Evolutionary conservation across 1,284 basidiomycete genomes (phyloP), one percentile per base, ranked within the genome.

Genomic region (Porogramme epimiltina): DNA sequence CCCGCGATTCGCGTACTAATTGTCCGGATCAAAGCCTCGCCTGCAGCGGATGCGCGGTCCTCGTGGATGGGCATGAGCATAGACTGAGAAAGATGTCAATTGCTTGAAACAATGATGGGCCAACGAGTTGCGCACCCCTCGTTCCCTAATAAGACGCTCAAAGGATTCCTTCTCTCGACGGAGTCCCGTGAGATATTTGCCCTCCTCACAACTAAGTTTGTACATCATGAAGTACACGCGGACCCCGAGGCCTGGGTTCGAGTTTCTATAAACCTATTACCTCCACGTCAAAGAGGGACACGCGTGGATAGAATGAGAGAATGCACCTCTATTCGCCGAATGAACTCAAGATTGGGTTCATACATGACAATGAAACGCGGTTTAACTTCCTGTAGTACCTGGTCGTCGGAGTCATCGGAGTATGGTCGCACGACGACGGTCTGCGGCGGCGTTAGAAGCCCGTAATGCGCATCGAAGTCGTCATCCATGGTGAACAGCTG

Each of bases 171-270:
- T 98, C 72, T 99, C 96, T 55, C 88, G 82, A 42, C 94, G 77
- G 45, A 98, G 82, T 1, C 87, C 89, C 31, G 91, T 89, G 22
- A 99, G 79, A 69, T 97, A 99, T 63, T 93, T 89, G 68, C 97
- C 94, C 65, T 99, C 96, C 67, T 99, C 97, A 57, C 91, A 92
- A 42, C 93, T 96, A 62, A 93, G 85, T 45, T 86, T 82, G 70
- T 98, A 98, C 18, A 94, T 78, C 85, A 98, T 87, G 68, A 98
- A 95, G 69, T 99, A 99, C 3, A 98, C 90, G n/a, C 95, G 80
- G 1, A 98, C 84, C 0, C 81, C 86, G 3, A 95, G 71, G 0
- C 89, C 90, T 1, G 89, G 87, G 69, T 89, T 87, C 4, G 87
- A 82, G 58, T 87, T 88, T 63, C 89, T 83, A 70, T 95, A 95